Percentiles rank a stretch among this genome's conserved stretches.
phyloP scores from a whole-genome alignment of 2,329 filamentous ascomycete genomes.

The Sporothrix inflata region DNA sequence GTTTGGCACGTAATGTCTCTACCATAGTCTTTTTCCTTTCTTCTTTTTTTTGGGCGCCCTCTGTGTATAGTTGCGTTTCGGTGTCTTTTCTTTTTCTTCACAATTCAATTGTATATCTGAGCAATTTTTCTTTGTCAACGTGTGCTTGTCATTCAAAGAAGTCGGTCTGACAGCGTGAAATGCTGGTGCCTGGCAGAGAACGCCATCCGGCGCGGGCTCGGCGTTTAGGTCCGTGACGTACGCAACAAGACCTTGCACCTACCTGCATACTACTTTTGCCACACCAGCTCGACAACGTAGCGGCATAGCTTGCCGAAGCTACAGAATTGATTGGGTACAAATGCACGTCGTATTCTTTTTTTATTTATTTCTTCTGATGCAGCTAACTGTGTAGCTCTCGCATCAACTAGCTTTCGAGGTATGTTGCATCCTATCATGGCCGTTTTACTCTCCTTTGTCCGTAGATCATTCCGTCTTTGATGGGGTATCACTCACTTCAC shows the following conservation, averaged over 20 bases:
- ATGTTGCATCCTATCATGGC: neutral
- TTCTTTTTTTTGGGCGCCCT: neutral
- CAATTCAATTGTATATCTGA: neutral
- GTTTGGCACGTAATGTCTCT: neutral
- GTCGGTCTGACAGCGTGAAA: neutral
- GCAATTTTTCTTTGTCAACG: neutral
- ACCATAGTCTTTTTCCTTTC: neutral
- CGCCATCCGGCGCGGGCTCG: neutral
- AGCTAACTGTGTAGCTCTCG: neutral
- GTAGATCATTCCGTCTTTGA: neutral
- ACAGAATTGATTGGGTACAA: constrained; percentile 5
- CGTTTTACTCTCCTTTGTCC: neutral
- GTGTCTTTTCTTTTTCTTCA: constrained; percentile 24
- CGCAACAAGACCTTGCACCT: neutral
- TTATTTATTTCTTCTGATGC: neutral
- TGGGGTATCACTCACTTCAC: neutral
- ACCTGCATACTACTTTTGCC: neutral
- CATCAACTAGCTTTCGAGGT: neutral
- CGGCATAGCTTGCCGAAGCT: neutral
- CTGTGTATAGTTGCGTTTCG: neutral
- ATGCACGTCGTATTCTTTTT: neutral
- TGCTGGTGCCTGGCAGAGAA: constrained; percentile 26
- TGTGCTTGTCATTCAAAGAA: neutral
- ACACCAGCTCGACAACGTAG: neutral
- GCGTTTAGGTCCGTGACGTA: constrained; percentile 22